Evolutionary conservation across 257 asterid genomes (phyloP), one percentile per base, ranked within the genome.

Genomic region (Petunia axillaris): DNA sequence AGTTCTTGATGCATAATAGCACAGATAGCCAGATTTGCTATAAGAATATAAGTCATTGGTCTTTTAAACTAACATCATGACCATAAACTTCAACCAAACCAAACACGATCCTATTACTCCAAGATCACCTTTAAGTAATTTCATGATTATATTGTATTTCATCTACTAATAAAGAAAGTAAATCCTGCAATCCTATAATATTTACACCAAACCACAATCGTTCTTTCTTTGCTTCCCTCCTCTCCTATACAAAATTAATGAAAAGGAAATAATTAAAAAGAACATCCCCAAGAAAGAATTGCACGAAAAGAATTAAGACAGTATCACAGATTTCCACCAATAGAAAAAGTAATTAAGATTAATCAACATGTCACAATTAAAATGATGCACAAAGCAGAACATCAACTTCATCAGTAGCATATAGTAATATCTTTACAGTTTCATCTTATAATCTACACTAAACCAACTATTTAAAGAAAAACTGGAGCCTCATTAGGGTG

Each of bases 141-240:
- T 25, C 25, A 25, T 25, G 25, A 25, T 25, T 25, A 25, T 25
- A 25, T 25, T 25, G 25, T 25, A 8, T 57, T 57, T n/a, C 9
- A 5, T 9, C n/a, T 14, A 59, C 2, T 11, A 59, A 10, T 5
- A 4, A 8, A 7, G 65, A 59, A 59, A 25, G 75, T 66, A 25
- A 40, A 66, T 66, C 7, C 0, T 40, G 40, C 6, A 66, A 40
- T 66, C 55, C 43, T 55, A 67, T 39, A 67, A 1, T 67, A 43
- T 37, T 43, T 25, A 25, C 25, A 25, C 75, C 55, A 43, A 67
- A 67, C 25, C 25, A 25, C 0, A 25, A 0, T 25, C 25, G 25
- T 67, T 67, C n/a, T 67, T 38, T 15, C 75, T 43, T 67, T 67
- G n/a, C 15, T n/a, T 53, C n/a, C 8, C 57, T n/a, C 76, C 55